A percentile compares a stretch with the other conserved stretches of the same genome.
phyloP scores from a whole-genome alignment of 257 asterid genomes.

The Nicotiana attenuata region DNA sequence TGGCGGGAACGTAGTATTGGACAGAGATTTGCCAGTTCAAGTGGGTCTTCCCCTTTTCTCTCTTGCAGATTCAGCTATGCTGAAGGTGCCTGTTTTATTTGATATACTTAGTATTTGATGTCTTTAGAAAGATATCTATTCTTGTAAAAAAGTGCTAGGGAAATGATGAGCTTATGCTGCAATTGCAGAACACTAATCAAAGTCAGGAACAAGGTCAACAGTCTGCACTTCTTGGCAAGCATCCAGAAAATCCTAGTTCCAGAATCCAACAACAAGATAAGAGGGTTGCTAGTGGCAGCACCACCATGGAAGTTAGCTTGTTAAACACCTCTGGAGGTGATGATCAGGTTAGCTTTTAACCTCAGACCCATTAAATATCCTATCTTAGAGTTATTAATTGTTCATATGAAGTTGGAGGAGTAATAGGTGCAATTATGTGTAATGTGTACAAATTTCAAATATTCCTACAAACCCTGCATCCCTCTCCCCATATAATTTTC shows the following conservation, averaged over 20 bases:
- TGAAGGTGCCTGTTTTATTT: background rate
- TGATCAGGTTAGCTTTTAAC: conserved; percentile 20
- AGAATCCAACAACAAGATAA: conserved; percentile 15
- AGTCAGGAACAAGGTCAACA: conserved; percentile 6
- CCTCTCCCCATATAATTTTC: background rate
- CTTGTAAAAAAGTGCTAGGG: background rate
- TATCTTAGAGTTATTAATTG: background rate
- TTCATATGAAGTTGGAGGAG: background rate
- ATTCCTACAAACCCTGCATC: background rate
- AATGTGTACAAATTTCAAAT: background rate
- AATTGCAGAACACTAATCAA: conserved; percentile 12
- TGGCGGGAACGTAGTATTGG: background rate
- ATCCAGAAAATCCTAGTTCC: conserved; percentile 10
- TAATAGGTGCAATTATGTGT: background rate
- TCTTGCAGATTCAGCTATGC: conserved; percentile 13
- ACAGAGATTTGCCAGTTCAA: background rate
- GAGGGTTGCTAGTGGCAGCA: conserved; percentile 13
- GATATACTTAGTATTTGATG: background rate
- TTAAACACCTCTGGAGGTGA: conserved; percentile 17
- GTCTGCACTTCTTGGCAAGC: conserved; percentile 12
- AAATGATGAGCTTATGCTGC: conserved; percentile 17
- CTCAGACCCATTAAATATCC: background rate
- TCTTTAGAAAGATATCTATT: background rate
- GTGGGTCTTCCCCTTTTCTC: conserved; percentile 15
- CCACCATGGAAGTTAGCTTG: background rate